These are phyloP conservation scores for Diplocarpon mali DNA, from an alignment of 2,329 filamentous ascomycete genomes.

Conservation along the genomic window DNA sequence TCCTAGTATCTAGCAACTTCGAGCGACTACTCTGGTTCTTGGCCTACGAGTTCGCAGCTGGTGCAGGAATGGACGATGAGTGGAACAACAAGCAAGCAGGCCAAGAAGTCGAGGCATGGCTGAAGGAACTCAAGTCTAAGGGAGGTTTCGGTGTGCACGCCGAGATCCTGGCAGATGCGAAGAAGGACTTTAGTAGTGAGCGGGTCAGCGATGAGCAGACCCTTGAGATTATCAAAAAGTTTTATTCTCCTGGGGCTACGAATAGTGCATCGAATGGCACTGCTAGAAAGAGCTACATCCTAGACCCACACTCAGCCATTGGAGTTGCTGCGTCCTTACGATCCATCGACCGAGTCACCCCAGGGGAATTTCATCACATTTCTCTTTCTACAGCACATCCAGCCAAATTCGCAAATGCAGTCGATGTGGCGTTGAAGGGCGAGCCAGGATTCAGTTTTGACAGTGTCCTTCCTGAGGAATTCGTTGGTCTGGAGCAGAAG, in stretches of 20 bases:
- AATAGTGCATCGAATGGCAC: slow-evolving; percentile 19
- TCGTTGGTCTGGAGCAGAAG: slow-evolving; percentile 65
- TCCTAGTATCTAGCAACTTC: slow-evolving; percentile 92
- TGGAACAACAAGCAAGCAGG: slow-evolving; percentile 61
- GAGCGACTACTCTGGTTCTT: slow-evolving; percentile 93
- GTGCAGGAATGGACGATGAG: slow-evolving; percentile 49
- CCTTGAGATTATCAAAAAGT: slow-evolving; percentile 49
- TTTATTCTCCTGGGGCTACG: slow-evolving; percentile 35
- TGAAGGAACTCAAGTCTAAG: slow-evolving; percentile 65
- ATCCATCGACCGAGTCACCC: slow-evolving; percentile 45
- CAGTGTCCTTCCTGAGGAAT: slow-evolving; percentile 70
- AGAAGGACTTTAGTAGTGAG: slow-evolving; percentile 72
- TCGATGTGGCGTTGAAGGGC: slow-evolving; percentile 64
- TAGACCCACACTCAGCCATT: slow-evolving; percentile 89
- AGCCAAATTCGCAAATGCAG: slow-evolving; percentile 83
- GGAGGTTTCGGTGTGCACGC: slow-evolving; percentile 75
- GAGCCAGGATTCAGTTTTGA: slow-evolving; percentile 67
- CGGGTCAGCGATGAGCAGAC: slow-evolving; percentile 56
- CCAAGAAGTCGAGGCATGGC: slow-evolving; percentile 68
- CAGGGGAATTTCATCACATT: slow-evolving; percentile 50
- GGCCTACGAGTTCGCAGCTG: slow-evolving; percentile 57
- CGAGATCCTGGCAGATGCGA: slow-evolving; percentile 60
- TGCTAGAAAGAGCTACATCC: slow-evolving; percentile 52
- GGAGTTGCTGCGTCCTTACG: slow-evolving; percentile 68
- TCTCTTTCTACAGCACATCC: slow-evolving; percentile 89